Base-by-base conservation (phyloP, 257 asterid genomes). In the Craterostigma plantagineum region DNA sequence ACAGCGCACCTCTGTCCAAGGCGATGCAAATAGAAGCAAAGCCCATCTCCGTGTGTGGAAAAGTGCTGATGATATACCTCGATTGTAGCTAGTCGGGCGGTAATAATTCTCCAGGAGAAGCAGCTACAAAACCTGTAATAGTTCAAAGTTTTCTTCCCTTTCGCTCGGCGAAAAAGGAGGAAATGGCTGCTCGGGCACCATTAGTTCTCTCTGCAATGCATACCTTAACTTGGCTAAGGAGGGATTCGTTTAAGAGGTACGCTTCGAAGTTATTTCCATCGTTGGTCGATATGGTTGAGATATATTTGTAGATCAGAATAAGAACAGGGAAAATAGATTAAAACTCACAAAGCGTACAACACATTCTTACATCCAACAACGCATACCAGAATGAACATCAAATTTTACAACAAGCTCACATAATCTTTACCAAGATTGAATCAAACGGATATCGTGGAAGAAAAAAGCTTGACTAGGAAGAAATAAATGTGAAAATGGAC, bases 141-240 rank as follows among this genome's bases (percentile, higher is more conserved):
- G 42, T 49, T 42, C 73, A 66, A 46, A 65, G 80, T 67, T 61
- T 59, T 62, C 81, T 82, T 46, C 95, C 95, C 0, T 52, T 75
- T 48, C 82, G 92, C 55, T 59, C 82, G 1, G 72, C 75, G 34
- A 70, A 66, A 69, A 71, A 71, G 60, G 86, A 74, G 60, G 92
- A 78, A 47, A 42, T 75, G 69, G 86, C 72, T 14, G 78, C 86
- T 0, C 68, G 86, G 42, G 71, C 79, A 10, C 72, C 82, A 14
- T 34, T 75, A 49, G 71, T 68, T 18, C 48, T 67, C 33, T 62
- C 79, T 5, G 82, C 65, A 36, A 47, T 78, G 65, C 67, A 60
- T 38, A 48, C 64, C 55, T 61, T 78, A 59, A 45, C 53, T 51
- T 59, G 64, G 14, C 59, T 72, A 51, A 75, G 61, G 14, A 59